These are phyloP conservation scores for Penicillium hordei DNA, from an alignment of 2,329 filamentous ascomycete species.

Conservation along the genomic window DNA sequence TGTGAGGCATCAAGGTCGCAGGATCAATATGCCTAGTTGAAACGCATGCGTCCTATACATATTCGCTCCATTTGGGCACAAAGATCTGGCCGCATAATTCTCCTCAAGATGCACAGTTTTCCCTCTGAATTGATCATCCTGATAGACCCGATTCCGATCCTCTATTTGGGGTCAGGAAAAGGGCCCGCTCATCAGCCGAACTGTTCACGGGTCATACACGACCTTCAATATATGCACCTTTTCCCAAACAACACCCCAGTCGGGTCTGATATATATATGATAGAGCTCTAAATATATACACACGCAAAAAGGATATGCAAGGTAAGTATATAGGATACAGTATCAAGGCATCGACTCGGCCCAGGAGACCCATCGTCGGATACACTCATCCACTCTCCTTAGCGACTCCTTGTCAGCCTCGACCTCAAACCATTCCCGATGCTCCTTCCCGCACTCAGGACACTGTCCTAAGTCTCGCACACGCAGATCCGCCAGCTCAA, in stretches of 20 bases:
- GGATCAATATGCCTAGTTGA: background rate
- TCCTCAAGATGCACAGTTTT: background rate
- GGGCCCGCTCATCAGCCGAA: background rate
- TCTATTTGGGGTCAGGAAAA: background rate
- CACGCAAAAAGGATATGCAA: too few relatives aligned
- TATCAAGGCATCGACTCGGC: slow-evolving; percentile 50
- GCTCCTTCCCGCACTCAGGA: slow-evolving; percentile 74
- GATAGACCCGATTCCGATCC: background rate
- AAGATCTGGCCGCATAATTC: background rate
- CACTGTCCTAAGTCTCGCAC: slow-evolving; percentile 64
- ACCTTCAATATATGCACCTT: background rate
- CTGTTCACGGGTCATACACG: background rate
- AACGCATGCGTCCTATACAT: background rate
- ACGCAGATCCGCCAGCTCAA: slow-evolving; percentile 69
- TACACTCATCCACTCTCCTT: slow-evolving; percentile 67
- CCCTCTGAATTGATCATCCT: background rate
- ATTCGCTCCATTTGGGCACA: background rate
- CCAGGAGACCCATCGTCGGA: slow-evolving; percentile 85
- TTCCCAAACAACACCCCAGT: too few relatives aligned
- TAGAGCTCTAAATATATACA: background rate
- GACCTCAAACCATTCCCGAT: slow-evolving; percentile 95
- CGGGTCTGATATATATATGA: background rate
- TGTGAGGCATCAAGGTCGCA: background rate
- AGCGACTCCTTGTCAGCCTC: slow-evolving; percentile 71
- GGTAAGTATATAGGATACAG: background rate